These are phyloP conservation scores for Trypanosoma cruzi DNA, from an alignment of 208 protist species.

Conservation along the genomic window DNA sequence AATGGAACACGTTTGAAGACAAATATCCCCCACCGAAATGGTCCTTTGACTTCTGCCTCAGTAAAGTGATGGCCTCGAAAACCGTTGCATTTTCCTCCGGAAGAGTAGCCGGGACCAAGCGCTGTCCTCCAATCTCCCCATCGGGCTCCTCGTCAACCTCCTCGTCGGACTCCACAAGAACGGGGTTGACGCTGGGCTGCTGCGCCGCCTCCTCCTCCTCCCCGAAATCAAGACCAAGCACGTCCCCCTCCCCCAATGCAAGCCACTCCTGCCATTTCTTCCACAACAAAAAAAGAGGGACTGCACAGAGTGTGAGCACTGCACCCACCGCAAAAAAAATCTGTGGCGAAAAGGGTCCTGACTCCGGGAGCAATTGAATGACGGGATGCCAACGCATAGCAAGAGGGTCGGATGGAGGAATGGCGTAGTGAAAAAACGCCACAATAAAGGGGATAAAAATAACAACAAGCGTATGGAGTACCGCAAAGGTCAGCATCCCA, in stretches of 20 bases:
- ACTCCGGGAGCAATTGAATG: not conserved
- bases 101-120: conserved; percentile 12
- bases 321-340: conserved; percentile 2
- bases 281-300: conserved; percentile 17
- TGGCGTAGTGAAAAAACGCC: conserved; percentile 11
- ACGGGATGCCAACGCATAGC: not conserved
- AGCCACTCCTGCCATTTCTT: conserved; percentile 16
- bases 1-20: not conserved
- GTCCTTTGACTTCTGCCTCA: conserved; percentile 1
- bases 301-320: conserved; percentile 2
- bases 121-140: not conserved
- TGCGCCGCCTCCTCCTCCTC: not conserved
- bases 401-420: not conserved
- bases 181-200: not conserved
- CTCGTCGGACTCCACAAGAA: not conserved
- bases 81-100: conserved; percentile 25
- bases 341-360: not conserved
- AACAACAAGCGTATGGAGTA: not conserved
- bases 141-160: not conserved
- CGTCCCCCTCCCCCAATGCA: not conserved
- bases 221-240: not conserved
- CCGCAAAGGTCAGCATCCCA: not conserved
- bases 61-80: conserved; percentile 12
- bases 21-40: not conserved
- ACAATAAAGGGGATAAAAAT: conserved; percentile 8